phyloP scores from a whole-genome alignment of 176 grass and related monocot species.

The Oryza coarctata region DNA sequence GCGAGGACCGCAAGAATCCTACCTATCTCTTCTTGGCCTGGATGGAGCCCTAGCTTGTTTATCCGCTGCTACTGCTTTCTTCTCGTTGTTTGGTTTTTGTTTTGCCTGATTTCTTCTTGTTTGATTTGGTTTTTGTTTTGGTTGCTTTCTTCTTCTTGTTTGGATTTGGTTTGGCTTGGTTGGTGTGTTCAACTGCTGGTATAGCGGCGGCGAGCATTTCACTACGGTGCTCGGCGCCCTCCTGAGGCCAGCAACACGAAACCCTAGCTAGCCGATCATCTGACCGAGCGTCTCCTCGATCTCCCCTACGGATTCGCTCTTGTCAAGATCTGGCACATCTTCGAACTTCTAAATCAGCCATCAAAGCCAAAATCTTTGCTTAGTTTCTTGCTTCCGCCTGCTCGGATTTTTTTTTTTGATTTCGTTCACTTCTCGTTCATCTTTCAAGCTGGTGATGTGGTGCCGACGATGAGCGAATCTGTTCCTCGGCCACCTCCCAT shows the following conservation, averaged over 20 bases:
- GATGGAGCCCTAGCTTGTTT: too few relatives aligned
- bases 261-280: slow-evolving; percentile 55
- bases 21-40: too few relatives aligned
- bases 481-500: slow-evolving; percentile 66
- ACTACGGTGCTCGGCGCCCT: slow-evolving; percentile 37
- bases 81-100: background rate
- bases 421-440: background rate
- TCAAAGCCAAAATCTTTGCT: background rate
- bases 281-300: slow-evolving; percentile 58
- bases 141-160: background rate
- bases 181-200: slow-evolving; percentile 9
- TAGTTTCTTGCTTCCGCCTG: too few relatives aligned
- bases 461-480: slow-evolving; percentile 25
- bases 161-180: background rate
- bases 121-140: background rate
- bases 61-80: background rate
- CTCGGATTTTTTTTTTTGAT: too few relatives aligned
- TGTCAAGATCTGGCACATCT: slow-evolving; percentile 77
- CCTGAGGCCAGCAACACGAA: slow-evolving; percentile 48
- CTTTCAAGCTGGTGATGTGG: slow-evolving; percentile 59
- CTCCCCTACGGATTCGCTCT: slow-evolving; percentile 52
- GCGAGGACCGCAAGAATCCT: too few relatives aligned
- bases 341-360: background rate
- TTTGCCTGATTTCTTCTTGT: background rate
- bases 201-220: slow-evolving; percentile 35